Percentiles rank a stretch among this genome's conserved stretches.
phyloP scores from a whole-genome alignment of 2,329 filamentous ascomycete genomes.

The Arthrobotrys sphaeroides region DNA sequence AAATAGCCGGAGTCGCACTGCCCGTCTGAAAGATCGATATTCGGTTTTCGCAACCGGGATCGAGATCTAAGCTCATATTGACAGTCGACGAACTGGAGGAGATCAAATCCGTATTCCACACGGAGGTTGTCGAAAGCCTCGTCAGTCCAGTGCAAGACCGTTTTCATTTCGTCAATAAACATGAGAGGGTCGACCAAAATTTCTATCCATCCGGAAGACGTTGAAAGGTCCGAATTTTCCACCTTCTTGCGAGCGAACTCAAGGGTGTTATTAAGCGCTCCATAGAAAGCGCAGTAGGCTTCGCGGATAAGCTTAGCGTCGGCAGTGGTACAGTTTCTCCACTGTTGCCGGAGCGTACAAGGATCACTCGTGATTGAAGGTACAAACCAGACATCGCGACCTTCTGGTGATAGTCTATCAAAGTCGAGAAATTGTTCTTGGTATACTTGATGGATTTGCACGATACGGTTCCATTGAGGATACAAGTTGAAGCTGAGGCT shows the following conservation, averaged over 20 bases:
- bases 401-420: neutral
- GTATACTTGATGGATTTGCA: constrained; percentile 23
- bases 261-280: neutral
- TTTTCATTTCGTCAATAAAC: neutral
- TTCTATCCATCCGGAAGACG: constrained; percentile 16
- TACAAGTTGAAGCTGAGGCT: constrained; percentile 18
- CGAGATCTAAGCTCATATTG: constrained; percentile 14
- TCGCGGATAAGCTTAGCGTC: constrained; percentile 31
- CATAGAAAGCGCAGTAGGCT: constrained; percentile 23
- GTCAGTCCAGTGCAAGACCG: neutral
- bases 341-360: neutral
- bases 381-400: constrained; percentile 20
- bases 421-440: constrained; percentile 2
- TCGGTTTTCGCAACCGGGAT: constrained; percentile 14
- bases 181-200: constrained; percentile 16
- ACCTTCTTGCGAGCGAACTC: neutral
- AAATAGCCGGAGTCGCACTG: constrained; percentile 6
- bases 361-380: neutral
- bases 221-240: neutral
- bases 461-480: constrained; percentile 2
- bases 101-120: constrained; percentile 23
- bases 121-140: neutral
- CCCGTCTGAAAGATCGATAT: neutral
- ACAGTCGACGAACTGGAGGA: constrained; percentile 29
- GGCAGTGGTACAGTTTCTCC: constrained; percentile 1